Evolutionary conservation across 2,329 filamentous ascomycete genomes (phyloP).

Genomic region (Lecanicillium sp.): DNA sequence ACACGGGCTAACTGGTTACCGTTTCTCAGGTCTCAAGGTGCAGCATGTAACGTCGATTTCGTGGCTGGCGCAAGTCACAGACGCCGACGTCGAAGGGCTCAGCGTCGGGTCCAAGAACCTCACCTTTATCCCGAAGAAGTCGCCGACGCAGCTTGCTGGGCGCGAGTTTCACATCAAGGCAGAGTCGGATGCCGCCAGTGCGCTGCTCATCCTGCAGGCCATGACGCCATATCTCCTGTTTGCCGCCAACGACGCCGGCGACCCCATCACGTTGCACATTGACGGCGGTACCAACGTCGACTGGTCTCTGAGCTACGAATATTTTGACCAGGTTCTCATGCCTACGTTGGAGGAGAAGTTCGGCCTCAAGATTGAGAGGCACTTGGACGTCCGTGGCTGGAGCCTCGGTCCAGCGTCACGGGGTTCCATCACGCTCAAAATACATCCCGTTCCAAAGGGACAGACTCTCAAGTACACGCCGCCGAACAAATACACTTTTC

Average conservation of each 20-base stretch:
- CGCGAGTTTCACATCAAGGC: conserved; percentile 42
- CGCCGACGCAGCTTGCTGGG: conserved; percentile 29
- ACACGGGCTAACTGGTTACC: too few relatives aligned
- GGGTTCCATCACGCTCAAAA: conserved; percentile 37
- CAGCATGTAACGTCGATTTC: conserved; percentile 52
- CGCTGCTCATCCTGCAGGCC: conserved; percentile 52
- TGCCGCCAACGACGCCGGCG: conserved; percentile 32
- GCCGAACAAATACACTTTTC: conserved; percentile 13
- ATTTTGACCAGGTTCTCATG: conserved; percentile 53
- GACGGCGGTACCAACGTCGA: conserved; percentile 52
- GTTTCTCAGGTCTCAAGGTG: conserved; percentile 52
- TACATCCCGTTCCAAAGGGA: conserved; percentile 24
- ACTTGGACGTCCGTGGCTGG: conserved; percentile 43
- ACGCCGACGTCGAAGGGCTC: conserved; percentile 42
- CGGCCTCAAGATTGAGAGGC: conserved; percentile 36
- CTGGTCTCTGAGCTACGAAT: conserved; percentile 53
- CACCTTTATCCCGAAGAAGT: conserved; percentile 35
- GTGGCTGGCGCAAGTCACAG: conserved; percentile 44
- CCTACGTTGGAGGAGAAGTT: conserved; percentile 45
- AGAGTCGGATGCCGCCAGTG: conserved; percentile 43
- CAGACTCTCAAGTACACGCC: conserved; percentile 27
- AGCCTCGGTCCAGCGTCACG: conserved; percentile 30
- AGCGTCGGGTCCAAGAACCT: conserved; percentile 41
- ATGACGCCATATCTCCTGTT: conserved; percentile 52
- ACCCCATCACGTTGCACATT: conserved; percentile 42